Evolutionary conservation across 2,329 filamentous ascomycete species (phyloP).

Genomic region (Fusarium nisikadoi): DNA sequence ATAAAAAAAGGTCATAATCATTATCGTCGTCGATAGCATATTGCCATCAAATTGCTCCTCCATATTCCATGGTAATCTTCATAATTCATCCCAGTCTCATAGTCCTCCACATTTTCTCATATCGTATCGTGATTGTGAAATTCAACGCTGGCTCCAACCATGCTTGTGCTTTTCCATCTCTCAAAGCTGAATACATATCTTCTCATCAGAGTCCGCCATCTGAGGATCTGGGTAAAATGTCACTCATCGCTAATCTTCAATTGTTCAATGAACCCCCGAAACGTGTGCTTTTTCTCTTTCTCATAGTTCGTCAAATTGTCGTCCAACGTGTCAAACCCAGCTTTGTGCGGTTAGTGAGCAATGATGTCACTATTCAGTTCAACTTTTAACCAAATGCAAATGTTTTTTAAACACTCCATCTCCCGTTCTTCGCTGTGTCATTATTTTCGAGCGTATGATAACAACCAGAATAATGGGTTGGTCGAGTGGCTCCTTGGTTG

Average conservation of each 20-base stretch:
- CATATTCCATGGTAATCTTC: slow-evolving; percentile 30
- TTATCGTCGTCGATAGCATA: slow-evolving; percentile 42
- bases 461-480: background rate
- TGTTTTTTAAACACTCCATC: slow-evolving; percentile 1
- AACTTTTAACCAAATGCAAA: slow-evolving; percentile 19
- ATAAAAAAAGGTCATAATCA: slow-evolving; percentile 39
- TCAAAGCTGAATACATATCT: slow-evolving; percentile 4
- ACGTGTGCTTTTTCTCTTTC: slow-evolving; percentile 26
- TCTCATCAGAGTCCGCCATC: background rate
- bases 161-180: slow-evolving; percentile 30
- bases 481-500: background rate
- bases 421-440: background rate
- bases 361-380: slow-evolving; percentile 6
- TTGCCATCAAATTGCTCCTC: slow-evolving; percentile 39
- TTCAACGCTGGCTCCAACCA: slow-evolving; percentile 38
- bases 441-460: background rate
- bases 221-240: background rate
- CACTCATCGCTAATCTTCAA: slow-evolving; percentile 18
- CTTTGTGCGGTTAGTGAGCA: background rate
- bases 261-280: slow-evolving; percentile 8
- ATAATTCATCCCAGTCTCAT: slow-evolving; percentile 32
- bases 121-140: slow-evolving; percentile 28
- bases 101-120: slow-evolving; percentile 19
- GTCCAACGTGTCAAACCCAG: slow-evolving; percentile 1
- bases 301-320: slow-evolving; percentile 34